Conservation (phyloP, 2,329 filamentous ascomycete species). For the Tricladium varicosporioides region DNA sequence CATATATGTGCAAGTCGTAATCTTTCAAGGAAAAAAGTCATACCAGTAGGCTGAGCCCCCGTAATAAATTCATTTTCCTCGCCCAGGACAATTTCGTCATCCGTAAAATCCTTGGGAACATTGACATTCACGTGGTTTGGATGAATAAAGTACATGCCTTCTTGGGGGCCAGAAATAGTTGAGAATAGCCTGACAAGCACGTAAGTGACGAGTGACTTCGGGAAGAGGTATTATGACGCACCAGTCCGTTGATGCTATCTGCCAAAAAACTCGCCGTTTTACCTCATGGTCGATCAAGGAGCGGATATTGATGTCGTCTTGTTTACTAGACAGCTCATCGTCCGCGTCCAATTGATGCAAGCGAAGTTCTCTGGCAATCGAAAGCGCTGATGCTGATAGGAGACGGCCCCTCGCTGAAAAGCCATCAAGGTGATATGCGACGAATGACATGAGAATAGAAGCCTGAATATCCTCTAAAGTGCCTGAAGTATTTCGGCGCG, state of each 20-base stretch:
- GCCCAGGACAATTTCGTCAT: slow-evolving; percentile 33
- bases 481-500: slow-evolving; percentile 23
- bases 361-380: slow-evolving; percentile 22
- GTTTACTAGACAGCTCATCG: slow-evolving; percentile 6
- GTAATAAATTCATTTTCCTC: slow-evolving; percentile 24
- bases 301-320: slow-evolving; percentile 12
- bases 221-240: slow-evolving; percentile 17
- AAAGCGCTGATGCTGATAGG: slow-evolving; percentile 31
- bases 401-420: slow-evolving; percentile 33
- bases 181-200: slow-evolving; percentile 28
- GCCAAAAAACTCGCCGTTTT: slow-evolving; percentile 38
- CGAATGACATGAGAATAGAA: slow-evolving; percentile 35
- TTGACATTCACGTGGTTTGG: slow-evolving; percentile 37
- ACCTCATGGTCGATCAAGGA: slow-evolving; percentile 33
- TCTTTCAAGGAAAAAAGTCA: slow-evolving; percentile 38
- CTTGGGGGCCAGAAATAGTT: slow-evolving; percentile 32
- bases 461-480: slow-evolving; percentile 39
- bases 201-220: slow-evolving; percentile 11
- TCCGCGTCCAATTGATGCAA: slow-evolving; percentile 15
- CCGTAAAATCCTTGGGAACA: slow-evolving; percentile 35
- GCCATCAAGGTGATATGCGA: slow-evolving; percentile 35
- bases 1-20: slow-evolving; percentile 37
- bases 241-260: slow-evolving; percentile 37
- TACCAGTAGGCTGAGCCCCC: slow-evolving; percentile 34
- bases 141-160: slow-evolving; percentile 37